Percentiles rank a stretch among this genome's conserved stretches.
Conservation (phyloP, 768 basidiomycete genomes). For the Calocera viscosa region DNA sequence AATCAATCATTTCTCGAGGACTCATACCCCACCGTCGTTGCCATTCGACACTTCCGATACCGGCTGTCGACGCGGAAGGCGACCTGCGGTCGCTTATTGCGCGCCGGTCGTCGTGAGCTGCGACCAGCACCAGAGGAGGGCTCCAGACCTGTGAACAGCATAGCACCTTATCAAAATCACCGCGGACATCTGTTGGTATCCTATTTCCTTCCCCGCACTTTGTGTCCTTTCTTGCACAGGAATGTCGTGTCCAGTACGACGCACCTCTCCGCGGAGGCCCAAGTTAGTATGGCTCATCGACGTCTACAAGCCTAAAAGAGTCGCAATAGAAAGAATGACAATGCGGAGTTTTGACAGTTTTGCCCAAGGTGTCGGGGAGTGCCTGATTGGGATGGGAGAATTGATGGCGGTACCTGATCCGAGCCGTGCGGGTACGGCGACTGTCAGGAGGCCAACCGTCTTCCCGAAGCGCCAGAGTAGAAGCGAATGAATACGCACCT, state of each 20-base stretch:
- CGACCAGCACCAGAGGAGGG: not conserved
- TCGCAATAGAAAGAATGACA: not conserved
- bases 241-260: not conserved
- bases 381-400: conserved; percentile 5
- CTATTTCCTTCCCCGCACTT: conserved; percentile 7
- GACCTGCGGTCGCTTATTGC: not conserved
- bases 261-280: not conserved
- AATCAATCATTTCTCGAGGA: not conserved
- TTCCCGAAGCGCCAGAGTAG: not conserved
- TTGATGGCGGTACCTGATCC: conserved; percentile 5
- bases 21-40: not conserved
- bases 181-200: conserved; percentile 5
- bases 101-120: not conserved
- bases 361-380: not conserved
- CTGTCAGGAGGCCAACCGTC: not conserved
- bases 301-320: not conserved
- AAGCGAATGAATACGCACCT: not conserved
- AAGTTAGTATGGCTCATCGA: not conserved
- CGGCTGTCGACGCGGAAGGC: not conserved
- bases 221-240: not conserved
- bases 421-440: not conserved
- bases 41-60: not conserved
- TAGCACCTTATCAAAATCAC: not conserved
- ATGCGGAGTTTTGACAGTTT: not conserved
- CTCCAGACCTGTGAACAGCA: not conserved